These are phyloP conservation scores for Sambucus nigra DNA, from an alignment of 129 eudicot species.

Conservation along the genomic window DNA sequence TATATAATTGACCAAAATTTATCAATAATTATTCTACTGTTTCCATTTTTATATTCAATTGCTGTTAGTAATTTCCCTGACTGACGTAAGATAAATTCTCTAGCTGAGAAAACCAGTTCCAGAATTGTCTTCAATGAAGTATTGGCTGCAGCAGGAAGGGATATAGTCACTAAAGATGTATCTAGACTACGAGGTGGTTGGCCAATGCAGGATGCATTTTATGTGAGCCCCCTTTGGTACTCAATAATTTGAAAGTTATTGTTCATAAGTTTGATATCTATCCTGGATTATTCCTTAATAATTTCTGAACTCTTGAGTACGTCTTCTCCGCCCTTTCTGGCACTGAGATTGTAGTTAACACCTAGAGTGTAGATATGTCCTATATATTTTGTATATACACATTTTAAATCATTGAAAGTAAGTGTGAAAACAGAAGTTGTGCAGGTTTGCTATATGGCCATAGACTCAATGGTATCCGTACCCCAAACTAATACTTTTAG, in stretches of 20 bases:
- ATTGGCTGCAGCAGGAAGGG: constrained; percentile 72
- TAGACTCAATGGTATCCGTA: too few relatives aligned
- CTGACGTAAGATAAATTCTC: constrained; percentile 58
- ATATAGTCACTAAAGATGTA: constrained; percentile 87
- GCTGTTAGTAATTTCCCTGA: constrained; percentile 34
- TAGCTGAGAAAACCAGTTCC: constrained; percentile 82
- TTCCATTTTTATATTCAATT: not conserved
- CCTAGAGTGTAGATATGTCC: too few relatives aligned
- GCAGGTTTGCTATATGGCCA: too few relatives aligned
- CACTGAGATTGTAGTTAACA: too few relatives aligned
- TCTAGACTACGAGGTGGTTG: constrained; percentile 97
- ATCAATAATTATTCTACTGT: not conserved
- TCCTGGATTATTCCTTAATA: not conserved
- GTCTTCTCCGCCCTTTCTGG: too few relatives aligned
- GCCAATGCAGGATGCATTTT: constrained; percentile 97
- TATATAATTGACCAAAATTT: not conserved
- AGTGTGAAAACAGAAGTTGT: too few relatives aligned
- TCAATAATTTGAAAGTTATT: not conserved
- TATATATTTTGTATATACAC: too few relatives aligned
- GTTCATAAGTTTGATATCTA: not conserved
- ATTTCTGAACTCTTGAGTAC: not conserved
- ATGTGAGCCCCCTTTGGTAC: constrained; percentile 40
- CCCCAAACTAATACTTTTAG: too few relatives aligned
- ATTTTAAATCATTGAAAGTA: too few relatives aligned
- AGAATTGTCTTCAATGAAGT: constrained; percentile 82